Base-by-base conservation (phyloP, 495 filamentous ascomycete genomes). In the Lasiosphaeriaceae sp. region DNA sequence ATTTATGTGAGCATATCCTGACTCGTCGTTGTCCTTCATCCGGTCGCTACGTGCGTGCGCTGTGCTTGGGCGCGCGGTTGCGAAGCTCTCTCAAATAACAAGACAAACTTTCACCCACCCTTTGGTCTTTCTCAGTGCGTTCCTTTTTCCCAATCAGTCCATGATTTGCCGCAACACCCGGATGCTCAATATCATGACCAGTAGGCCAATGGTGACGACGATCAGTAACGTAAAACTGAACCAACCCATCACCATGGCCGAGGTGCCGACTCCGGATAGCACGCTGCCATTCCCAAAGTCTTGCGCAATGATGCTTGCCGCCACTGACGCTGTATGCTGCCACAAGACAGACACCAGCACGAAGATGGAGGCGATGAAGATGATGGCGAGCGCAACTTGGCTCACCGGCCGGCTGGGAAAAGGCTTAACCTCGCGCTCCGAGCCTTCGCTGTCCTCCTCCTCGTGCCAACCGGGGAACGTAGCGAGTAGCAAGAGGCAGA, bases 181-280 rank as follows among this genome's bases (percentile, higher is more conserved):
- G 62, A 96, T 90, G 74, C 90, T 96, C 68, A 96, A 74, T 58
- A 96, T 95, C 93, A 97, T 97, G 60, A 97, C 87, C 37, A 97
- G 77, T 70, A 97, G 71, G 22, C 93, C 93, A 66, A 97, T 95
- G 17, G 93, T 96, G 26, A 96, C 91, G 34, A 97, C 85, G 53
- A 97, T 93, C 59, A 97, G 77, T 56, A 97, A 66, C 31, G 87
- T 89, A 65, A 97, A 97, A 14, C 90, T 89, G 71, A 97, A 97
- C 93, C 93, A 97, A 23, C 93, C 93, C 63, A 97, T 79, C 26
- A 97, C 88, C 90, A 97, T 97, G 11, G 93, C 93, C 3, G 86
- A 89, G 5, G 89, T 89, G 2, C 93, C 93, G 39, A 97, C 91
- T 14, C 93, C 93, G 51, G 87, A 89, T 71, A 83, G 79, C 16